Conservation (phyloP, 345 rosid species). For the Gynandropsis gynandra region DNA sequence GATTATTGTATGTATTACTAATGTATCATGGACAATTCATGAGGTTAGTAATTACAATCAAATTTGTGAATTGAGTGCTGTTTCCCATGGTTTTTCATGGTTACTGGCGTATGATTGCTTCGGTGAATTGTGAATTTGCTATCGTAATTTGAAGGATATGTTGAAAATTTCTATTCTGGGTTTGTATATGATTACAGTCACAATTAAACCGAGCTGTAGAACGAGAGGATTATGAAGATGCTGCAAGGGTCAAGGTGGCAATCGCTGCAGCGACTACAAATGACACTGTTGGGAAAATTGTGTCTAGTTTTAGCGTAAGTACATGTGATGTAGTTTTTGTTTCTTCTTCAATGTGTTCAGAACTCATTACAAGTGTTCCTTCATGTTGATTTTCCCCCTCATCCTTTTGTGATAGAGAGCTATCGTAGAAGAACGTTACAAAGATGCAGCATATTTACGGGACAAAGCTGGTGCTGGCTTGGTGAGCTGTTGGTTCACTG, state of each 20-base stretch:
- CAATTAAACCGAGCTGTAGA: constrained; percentile 50
- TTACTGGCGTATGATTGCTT: not conserved
- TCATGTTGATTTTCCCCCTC: constrained; percentile 5
- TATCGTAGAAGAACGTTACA: constrained; percentile 58
- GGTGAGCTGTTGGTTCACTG: constrained; percentile 41
- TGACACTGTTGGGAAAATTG: constrained; percentile 71
- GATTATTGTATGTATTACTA: not conserved
- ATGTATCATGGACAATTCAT: too few relatives aligned
- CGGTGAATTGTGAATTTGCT: not conserved
- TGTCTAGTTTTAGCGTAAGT: constrained; percentile 53
- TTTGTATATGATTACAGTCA: constrained; percentile 36
- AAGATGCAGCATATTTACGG: constrained; percentile 71
- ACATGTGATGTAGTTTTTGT: constrained; percentile 13
- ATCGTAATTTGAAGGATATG: not conserved
- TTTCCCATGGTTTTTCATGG: not conserved
- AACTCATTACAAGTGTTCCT: not conserved
- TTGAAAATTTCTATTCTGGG: not conserved
- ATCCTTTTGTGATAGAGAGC: constrained; percentile 49
- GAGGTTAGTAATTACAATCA: too few relatives aligned
- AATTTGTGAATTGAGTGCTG: too few relatives aligned
- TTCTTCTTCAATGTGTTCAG: not conserved
- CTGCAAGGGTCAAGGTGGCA: constrained; percentile 81
- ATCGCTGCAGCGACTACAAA: constrained; percentile 77
- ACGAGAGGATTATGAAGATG: constrained; percentile 72
- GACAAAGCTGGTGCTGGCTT: constrained; percentile 86